Base-by-base conservation (phyloP, 371 early-diverging fungal species). In the Syncephalastrum monosporum region DNA sequence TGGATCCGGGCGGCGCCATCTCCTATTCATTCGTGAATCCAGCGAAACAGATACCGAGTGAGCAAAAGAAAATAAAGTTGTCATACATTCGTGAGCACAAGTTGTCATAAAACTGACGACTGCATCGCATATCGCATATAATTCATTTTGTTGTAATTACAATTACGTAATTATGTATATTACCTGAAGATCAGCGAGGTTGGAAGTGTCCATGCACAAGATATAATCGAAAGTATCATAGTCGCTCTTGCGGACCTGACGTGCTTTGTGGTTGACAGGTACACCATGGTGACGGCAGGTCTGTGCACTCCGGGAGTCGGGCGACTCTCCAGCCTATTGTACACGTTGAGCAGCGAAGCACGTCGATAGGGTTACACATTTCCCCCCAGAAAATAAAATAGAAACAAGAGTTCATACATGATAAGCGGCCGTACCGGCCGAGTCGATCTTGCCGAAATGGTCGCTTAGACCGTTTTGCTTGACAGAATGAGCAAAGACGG, bases 381-480 rank as follows among this genome's bases (percentile, higher is more conserved):
- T 33, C 38, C 38, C 50, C 50, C 50, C 25, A 6, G 1, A 46
- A 46, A 46, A 3, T 5, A 45, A 45, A 16, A 21, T 21, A 21
- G 2, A 21, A 46, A 16, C 21, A 46, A 46, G 45, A 42, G 42
- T 45, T 57, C 75, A 53, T 79, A 85, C 87, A 63, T 93, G 95
- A 67, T 89, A 93, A 4, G 79, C 82, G 7, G 90, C 84, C 16
- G 96, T 96, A 10, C 96, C 98, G 6, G 92, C 91, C 55, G 90
- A 90, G 70, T 97, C 96, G 48, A 96, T 87, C n/a, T 58, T 58
- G 5, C 56, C 68, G 63, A 96, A 91, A 1, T 63, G 66, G 5
- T 76, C 71, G 6, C 57, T 51, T 13, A 95, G 70, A 10, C 82
- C 74, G 41, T 73, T 65, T 60, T 85, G 53, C 47, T 82, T 78